Base-by-base conservation (phyloP, 2,329 filamentous ascomycete species). In the Cladosporium sp. region DNA sequence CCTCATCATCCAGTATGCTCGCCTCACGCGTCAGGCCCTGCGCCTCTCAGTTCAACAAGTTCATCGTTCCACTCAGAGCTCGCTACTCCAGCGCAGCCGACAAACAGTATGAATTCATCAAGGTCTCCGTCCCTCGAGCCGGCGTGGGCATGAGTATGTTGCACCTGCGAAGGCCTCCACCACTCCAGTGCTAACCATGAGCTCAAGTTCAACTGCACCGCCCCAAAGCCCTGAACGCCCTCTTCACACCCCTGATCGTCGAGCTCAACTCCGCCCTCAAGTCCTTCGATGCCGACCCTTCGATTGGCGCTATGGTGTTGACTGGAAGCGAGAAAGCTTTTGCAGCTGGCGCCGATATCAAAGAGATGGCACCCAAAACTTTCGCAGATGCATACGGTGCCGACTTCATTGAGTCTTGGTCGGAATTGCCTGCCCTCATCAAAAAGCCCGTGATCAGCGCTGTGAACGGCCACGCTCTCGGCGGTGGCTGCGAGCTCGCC, bases 361-460 rank as follows among this genome's bases (percentile, higher is more conserved):
- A 97, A 76, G 94, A 99, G 77, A 99, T 99, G 94, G 89, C 91
- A 28, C 87, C 91, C 60, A 84, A 97, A 37, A 92, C 87, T 56
- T 99, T 99, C 77, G 84, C 89, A 62, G 80, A 87, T 63, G 93
- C 94, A 37, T 97, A 97, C 78, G 89, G 85, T 48, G 85, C 80
- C 65, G 90, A 95, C 71, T 99, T 99, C 75, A 97, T 99, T 74
- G 91, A 96, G 72, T 86, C 86, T 9, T 99, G 94, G 94, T 96
- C 91, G 5, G 82, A 88, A 62, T 83, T 97, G 47, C 89, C 91
- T 24, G 90, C 87, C 19, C 80, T 84, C 61, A 81, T 97, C 73
- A 95, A 96, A 78, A 97, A 95, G 74, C 94, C 94, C 55, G 85
- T 97, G 69, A 92, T 99, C 64, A 90, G 90, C 13, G 94, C 94